Base-by-base conservation (phyloP, 331 rosid species). In the Saraca asoca region DNA sequence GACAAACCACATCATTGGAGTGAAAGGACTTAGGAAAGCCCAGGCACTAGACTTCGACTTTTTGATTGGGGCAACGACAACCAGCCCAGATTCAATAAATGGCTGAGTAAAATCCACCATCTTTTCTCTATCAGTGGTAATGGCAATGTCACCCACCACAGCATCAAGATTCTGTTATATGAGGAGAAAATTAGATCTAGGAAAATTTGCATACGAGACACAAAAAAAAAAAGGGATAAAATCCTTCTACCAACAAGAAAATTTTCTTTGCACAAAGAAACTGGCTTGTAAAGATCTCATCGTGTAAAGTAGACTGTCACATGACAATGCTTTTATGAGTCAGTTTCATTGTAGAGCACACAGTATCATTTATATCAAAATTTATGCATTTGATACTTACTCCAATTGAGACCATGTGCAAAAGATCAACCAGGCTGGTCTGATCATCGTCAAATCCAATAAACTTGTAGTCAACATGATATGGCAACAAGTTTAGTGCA, bases 61-160 rank as follows among this genome's bases (percentile, higher is more conserved):
- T 19, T 3, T 71, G 1, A 82, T 63, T 14, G 77, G 76, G 9
- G 76, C 81, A 34, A 82, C 86, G 2, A 82, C 81, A 12, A 77
- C 86, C 16, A 82, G 74, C 9, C 86, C 86, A 31, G 83, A 82
- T 52, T 82, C 86, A 3, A 78, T 53, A 55, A 43, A 82, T 24
- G 86, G 86, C 50, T 82, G 86, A 1, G 81, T 82, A 64, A 82
- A 82, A 67, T 78, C 86, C 31, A 48, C 86, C 68, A 82, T 78
- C 38, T 51, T 78, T 42, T 79, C 78, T 38, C 83, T 51, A 43
- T 75, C 51, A 12, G 83, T 82, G 58, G 62, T 68, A 37, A 82
- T 78, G 9, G 83, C 62, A 51, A 82, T 58, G 70, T 78, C 87
- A 12, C 83, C 83, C 12, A 78, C 57, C 42, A 69, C 87, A 10